Conservation (phyloP, 2,329 filamentous ascomycete genomes). For the Epichloe gansuensis region DNA sequence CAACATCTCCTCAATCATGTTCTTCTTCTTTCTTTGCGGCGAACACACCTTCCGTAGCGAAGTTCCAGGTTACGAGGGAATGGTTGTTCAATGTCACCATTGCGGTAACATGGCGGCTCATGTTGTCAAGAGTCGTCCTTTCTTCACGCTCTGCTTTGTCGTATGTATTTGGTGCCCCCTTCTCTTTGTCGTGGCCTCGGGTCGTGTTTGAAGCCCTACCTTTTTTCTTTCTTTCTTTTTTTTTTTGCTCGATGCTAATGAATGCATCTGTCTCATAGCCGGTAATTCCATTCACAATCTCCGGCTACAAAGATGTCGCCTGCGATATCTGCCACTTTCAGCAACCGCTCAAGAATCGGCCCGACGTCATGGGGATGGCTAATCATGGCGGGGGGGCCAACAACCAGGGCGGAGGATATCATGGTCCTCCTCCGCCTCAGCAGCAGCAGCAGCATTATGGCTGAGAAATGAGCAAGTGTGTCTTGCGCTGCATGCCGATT, state of each 20-base stretch:
- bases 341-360: slow-evolving; percentile 48
- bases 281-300: slow-evolving; percentile 56
- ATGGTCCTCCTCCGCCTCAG: slow-evolving; percentile 15
- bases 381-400: slow-evolving; percentile 20
- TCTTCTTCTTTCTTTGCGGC: slow-evolving; percentile 49
- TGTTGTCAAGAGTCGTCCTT: slow-evolving; percentile 52
- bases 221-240: background rate
- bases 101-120: slow-evolving; percentile 51
- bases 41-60: slow-evolving; percentile 49
- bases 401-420: slow-evolving; percentile 15
- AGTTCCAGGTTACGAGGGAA: slow-evolving; percentile 46
- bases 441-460: slow-evolving; percentile 8
- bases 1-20: slow-evolving; percentile 27
- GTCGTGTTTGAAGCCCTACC: too few species aligned
- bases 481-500: too few species aligned
- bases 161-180: slow-evolving; percentile 25
- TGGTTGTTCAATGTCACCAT: slow-evolving; percentile 51
- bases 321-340: slow-evolving; percentile 68
- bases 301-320: slow-evolving; percentile 54
- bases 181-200: background rate
- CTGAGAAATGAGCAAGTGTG: background rate
- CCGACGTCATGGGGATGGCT: slow-evolving; percentile 41
- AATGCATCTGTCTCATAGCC: slow-evolving; percentile 32
- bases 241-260: background rate
- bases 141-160: slow-evolving; percentile 72